These are phyloP conservation scores for Artemisia tridentata DNA, from an alignment of 129 eudicot species.

Conservation along the genomic window DNA sequence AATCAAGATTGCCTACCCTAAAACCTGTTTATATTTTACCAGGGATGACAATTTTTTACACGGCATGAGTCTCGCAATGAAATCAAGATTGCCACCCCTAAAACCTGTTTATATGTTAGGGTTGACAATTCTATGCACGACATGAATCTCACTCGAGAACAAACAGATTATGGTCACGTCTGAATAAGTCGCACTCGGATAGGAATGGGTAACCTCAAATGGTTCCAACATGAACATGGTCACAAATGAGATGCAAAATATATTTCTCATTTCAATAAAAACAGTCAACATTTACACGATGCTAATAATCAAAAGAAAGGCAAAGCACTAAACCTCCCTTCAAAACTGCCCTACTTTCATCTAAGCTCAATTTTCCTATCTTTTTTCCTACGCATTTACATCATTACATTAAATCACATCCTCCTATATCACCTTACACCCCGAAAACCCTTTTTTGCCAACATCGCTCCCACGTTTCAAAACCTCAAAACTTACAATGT, in stretches of 20 bases:
- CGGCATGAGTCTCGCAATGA: no score
- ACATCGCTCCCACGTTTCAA: background rate
- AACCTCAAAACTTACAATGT: background rate
- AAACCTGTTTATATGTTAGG: no score
- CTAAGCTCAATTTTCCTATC: constrained; percentile 33
- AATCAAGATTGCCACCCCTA: no score
- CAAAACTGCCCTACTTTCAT: constrained; percentile 26
- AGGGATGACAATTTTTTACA: no score
- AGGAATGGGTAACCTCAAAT: no score
- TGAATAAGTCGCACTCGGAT: no score
- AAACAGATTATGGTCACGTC: no score
- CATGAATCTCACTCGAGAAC: no score
- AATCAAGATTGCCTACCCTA: no score
- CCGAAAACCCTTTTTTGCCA: constrained; percentile 8
- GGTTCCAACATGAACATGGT: no score
- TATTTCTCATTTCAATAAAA: constrained; percentile 33
- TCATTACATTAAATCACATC: constrained; percentile 18
- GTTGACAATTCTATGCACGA: no score
- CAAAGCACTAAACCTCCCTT: constrained; percentile 25
- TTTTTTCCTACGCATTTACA: constrained; percentile 44
- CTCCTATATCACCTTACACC: constrained; percentile 25
- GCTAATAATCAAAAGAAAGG: constrained; percentile 23
- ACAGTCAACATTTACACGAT: constrained; percentile 40
- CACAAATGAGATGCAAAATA: constrained; percentile 22
- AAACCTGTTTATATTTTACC: no score